Base-by-base conservation (phyloP, 2,329 filamentous ascomycete species). In the Aspergillus calidoustus region DNA sequence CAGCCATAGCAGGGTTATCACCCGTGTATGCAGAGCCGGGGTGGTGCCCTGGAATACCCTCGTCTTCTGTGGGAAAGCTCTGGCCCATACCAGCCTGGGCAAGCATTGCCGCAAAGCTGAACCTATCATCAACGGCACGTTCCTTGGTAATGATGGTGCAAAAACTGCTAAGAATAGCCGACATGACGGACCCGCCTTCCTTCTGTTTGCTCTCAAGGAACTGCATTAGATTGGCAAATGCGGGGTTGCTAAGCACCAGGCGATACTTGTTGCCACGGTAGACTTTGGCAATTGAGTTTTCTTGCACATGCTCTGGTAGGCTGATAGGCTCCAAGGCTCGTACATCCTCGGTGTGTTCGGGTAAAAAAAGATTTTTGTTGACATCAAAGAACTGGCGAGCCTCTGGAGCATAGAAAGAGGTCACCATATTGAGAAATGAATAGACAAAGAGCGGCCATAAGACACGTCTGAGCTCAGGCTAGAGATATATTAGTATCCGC, bases 401-500 rank as follows among this genome's bases (percentile, higher is more conserved):
- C 61, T 96, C 92, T 44, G 86, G 86, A 1, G 86, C 80, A 68
- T 90, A 93, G 65, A 87, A 88, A 62, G 92, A 87, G 38, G 83
- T 83, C 30, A 96, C 85, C 59, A 98, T 85, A 60, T 92, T 89
- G 28, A 99, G 82, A 73, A 91, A 97, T 0, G 92, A 95, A 77
- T 99, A 96, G 54, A 98, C 91, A 72, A 97, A 98, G 0, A 96
- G 81, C 0, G 95, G 95, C 93, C 95, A 99, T 17, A 97, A 80
- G 4, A 98, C 82, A 68, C 96, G 93, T 61, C 87, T 86, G 3
- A 99, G 83, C 79, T 99, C 95, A 49, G 94, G 92, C 87, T 93
- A 64, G 13, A 62, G 31, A 43, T 31, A 59, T 48, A 60, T 68
- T 46, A 71, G 57, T 52, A 58, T 53, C 9, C 4, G 13, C 31